Base-by-base conservation (phyloP, 2,329 filamentous ascomycete genomes). In the Myriosclerotinia curreyana region DNA sequence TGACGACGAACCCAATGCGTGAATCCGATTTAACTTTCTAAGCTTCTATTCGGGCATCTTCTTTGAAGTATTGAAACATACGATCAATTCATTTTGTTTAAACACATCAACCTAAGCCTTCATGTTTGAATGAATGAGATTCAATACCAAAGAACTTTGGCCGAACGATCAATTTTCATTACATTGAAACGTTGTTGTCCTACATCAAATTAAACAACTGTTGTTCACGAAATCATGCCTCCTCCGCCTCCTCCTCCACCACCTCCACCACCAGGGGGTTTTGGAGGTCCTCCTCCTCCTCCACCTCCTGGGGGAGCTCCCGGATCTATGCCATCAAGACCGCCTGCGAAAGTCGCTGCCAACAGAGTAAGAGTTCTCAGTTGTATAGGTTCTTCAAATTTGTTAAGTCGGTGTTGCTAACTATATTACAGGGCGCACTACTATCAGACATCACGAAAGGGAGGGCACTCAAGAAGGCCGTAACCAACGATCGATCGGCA, bases 401-500 rank as follows among this genome's bases (percentile, higher is more conserved):
- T 68, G 67, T 68, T 65, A 68, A 59, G 66, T 65, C 65, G 63
- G 28, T 28, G 61, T 62, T 69, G 66, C 72, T 74, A 69, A 74
- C 53, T 20, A 51, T 66, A 53, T 65, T 31, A 52, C 71, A 98
- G 94, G 89, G 89, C 71, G 93, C 94, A 62, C 82, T 99, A 44
- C 84, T 98, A 52, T 83, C 86, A 73, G 94, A 98, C 76, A 99
- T 99, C 71, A 80, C 81, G 69, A 96, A 96, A 76, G 95, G 94
- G 69, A 82, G 79, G 70, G 79, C 81, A 66, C 82, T 98, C 65
- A 96, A 90, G 78, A 97, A 96, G 77, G 82, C 91, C 40, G 88
- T 92, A 64, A 91, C 93, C 70, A 97, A 98, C 77, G 94, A 98
- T 76, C 88, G 94, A 76, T 97, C 93, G 28, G 91, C 91, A 9